Evolutionary conservation across 2,329 filamentous ascomycete species (phyloP).

Genomic region (Botrytis hyacinthi): DNA sequence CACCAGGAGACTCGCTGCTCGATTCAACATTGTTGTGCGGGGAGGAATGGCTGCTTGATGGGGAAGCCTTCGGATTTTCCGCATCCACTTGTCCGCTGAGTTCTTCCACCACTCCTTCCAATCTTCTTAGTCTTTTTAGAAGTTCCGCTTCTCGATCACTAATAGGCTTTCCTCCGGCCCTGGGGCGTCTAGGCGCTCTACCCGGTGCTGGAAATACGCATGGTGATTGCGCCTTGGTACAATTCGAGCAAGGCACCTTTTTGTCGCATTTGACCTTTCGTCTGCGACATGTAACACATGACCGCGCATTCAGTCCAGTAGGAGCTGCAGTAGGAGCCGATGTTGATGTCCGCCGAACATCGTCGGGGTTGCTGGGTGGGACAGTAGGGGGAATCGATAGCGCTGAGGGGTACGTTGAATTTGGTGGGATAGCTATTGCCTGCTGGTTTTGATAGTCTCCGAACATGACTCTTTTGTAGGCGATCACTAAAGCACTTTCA

Average conservation of each 20-base stretch:
- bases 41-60: conserved; percentile 31
- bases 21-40: conserved; percentile 26
- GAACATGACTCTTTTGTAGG: conserved; percentile 13
- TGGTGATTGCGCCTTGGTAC: conserved; percentile 65
- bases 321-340: conserved; percentile 26
- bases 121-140: conserved; percentile 66
- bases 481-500: conserved; percentile 2
- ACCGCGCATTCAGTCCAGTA: conserved; percentile 35
- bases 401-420: conserved; percentile 12
- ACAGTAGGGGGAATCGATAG: conserved; percentile 7
- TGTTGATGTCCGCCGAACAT: conserved; percentile 23
- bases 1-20: conserved; percentile 14
- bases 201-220: conserved; percentile 75
- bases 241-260: conserved; percentile 70
- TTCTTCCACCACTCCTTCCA: conserved; percentile 74
- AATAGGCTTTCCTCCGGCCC: conserved; percentile 59
- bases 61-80: conserved; percentile 34
- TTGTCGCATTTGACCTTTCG: conserved; percentile 78
- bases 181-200: conserved; percentile 65
- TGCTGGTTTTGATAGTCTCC: conserved; percentile 13
- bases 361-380: conserved; percentile 18
- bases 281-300: conserved; percentile 52
- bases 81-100: conserved; percentile 58
- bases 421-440: conserved; percentile 11
- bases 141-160: conserved; percentile 66